Conservation (phyloP, 2,329 filamentous ascomycete genomes). For the Apiospora sp. region DNA sequence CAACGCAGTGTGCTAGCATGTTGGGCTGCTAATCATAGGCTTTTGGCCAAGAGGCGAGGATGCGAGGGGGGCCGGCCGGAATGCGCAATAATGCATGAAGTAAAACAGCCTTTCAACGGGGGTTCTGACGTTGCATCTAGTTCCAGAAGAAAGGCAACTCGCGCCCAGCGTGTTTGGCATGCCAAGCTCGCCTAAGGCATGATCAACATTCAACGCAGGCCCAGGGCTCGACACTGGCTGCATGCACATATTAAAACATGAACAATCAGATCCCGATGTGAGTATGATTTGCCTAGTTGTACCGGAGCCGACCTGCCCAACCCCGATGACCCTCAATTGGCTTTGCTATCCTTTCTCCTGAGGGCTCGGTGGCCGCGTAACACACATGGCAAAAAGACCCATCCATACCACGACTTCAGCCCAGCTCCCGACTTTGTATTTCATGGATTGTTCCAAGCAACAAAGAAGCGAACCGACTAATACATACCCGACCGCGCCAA, state of each 20-base stretch:
- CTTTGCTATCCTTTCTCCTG: background rate
- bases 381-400: constrained; percentile 13
- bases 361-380: constrained; percentile 17
- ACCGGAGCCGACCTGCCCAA: background rate
- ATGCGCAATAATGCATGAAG: constrained; percentile 14
- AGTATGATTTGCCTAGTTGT: background rate
- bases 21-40: background rate
- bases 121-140: constrained; percentile 13
- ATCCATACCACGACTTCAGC: background rate
- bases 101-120: constrained; percentile 12
- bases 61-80: background rate
- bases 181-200: constrained; percentile 18
- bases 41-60: background rate
- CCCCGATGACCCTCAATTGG: background rate
- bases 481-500: background rate
- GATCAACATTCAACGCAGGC: constrained; percentile 19
- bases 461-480: background rate
- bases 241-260: constrained; percentile 19
- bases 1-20: background rate
- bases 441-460: background rate
- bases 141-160: constrained; percentile 6
- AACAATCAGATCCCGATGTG: constrained; percentile 14
- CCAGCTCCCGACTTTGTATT: background rate
- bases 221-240: background rate
- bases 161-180: constrained; percentile 15